Conservation (phyloP, 1,284 basidiomycete genomes). For the Pseudozyma sp. region DNA sequence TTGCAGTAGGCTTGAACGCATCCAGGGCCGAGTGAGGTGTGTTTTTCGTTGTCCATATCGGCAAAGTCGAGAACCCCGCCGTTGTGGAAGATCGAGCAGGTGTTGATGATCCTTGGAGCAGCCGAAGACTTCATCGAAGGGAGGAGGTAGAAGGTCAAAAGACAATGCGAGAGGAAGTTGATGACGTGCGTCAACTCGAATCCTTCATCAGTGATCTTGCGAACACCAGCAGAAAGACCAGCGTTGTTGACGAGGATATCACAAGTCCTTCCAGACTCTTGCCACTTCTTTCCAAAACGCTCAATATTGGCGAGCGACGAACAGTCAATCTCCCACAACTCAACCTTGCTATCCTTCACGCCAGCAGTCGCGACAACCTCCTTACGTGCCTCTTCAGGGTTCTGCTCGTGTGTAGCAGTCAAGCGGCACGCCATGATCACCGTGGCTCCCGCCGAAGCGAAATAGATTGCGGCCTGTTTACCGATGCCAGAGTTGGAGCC, state of each 20-base stretch:
- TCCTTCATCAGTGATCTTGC: conserved; percentile 51
- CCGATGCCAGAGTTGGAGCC: conserved; percentile 60
- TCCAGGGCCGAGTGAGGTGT: conserved; percentile 23
- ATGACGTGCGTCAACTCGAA: conserved; percentile 56
- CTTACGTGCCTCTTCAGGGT: conserved; percentile 47
- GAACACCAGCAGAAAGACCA: conserved; percentile 29
- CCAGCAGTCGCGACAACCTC: conserved; percentile 28
- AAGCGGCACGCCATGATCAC: conserved; percentile 60
- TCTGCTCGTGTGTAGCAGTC: conserved; percentile 54
- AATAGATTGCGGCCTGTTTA: conserved; percentile 50
- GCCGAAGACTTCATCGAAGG: conserved; percentile 38
- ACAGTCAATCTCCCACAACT: conserved; percentile 61
- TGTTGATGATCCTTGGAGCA: conserved; percentile 58
- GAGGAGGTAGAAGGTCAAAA: conserved; percentile 55
- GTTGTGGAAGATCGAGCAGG: conserved; percentile 57
- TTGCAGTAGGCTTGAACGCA: conserved; percentile 59
- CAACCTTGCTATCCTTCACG: conserved; percentile 31
- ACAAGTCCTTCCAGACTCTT: conserved; percentile 25
- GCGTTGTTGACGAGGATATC: conserved; percentile 59
- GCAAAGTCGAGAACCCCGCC: conserved; percentile 55
- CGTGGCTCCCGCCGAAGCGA: conserved; percentile 47
- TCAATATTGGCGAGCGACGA: conserved; percentile 43
- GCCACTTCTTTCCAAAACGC: conserved; percentile 44
- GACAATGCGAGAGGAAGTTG: conserved; percentile 55
- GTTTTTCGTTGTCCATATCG: conserved; percentile 58